Percentiles rank a stretch among this genome's conserved stretches.
Evolutionary conservation across 768 basidiomycete species (phyloP).

Genomic region (Favolaschia claudopus): DNA sequence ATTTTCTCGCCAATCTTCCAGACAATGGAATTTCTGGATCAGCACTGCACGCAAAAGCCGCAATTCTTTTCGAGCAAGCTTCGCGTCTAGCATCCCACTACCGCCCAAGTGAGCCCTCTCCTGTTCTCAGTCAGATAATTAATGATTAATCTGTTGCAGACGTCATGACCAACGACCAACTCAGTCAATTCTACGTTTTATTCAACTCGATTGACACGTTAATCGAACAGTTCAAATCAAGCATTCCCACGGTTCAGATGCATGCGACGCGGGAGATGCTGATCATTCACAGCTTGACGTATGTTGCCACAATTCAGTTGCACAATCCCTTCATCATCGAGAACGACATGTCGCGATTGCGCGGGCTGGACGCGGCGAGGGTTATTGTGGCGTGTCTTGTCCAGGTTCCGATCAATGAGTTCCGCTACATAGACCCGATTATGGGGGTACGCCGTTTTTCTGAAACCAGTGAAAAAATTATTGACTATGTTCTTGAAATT

Average conservation of each 20-base stretch:
- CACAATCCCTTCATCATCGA: conserved; percentile 32
- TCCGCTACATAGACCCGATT: conserved; percentile 22
- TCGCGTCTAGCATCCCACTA: conserved; percentile 27
- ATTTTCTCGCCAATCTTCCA: conserved; percentile 12
- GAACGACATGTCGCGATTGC: conserved; percentile 4
- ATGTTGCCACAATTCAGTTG: conserved; percentile 37
- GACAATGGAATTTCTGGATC: conserved; percentile 3
- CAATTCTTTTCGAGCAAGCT: conserved; percentile 39
- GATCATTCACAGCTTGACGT: conserved; percentile 33
- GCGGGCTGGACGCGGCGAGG: conserved; percentile 11
- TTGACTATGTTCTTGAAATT: neutral
- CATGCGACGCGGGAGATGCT: conserved; percentile 22
- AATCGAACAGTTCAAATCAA: conserved; percentile 27
- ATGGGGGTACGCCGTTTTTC: conserved; percentile 15
- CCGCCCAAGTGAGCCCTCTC: conserved; percentile 27
- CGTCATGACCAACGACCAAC: conserved; percentile 19
- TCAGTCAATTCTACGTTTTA: conserved; percentile 29
- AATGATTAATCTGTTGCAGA: neutral
- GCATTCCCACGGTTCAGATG: conserved; percentile 3
- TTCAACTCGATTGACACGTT: conserved; percentile 36
- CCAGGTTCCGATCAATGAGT: conserved; percentile 2
- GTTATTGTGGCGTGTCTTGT: conserved; percentile 12
- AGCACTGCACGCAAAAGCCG: conserved; percentile 10
- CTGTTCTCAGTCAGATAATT: neutral
- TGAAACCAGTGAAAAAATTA: no score